Base-by-base conservation (phyloP, 2,329 filamentous ascomycete species). In the Calonectria henricotiae region DNA sequence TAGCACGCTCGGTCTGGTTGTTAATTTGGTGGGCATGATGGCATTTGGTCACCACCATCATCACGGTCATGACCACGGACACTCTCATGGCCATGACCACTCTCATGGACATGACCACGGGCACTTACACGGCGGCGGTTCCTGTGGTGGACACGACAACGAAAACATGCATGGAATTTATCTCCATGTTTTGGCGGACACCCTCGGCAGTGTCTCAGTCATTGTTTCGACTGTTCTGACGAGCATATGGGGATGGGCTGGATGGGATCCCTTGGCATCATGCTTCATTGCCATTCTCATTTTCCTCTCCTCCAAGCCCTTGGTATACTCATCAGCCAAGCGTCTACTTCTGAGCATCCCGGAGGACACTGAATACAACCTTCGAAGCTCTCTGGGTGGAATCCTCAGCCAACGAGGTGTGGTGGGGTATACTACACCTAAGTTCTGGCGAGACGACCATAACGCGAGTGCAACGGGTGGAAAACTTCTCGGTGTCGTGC, bases 91-190 rank as follows among this genome's bases (percentile, higher is more conserved):
- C 3, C 74, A 79, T 60, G 46, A 62, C 5, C 71, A 78, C 62
- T 71, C 69, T 2, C 85, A 88, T 73, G 78, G 79, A 3, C 85
- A 89, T 71, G 79, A 79, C 25, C 81, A 86, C 49, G 75, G 75
- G 1, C 85, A 88, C 69, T 77, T 80, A 11, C 82, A 85, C 72
- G 79, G 77, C 73, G 77, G 68, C 32, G 79, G 85, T 62, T 82
- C 85, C 68, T 80, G 75, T n/a, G 82, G 85, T 68, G 70, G 72
- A 71, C 82, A 86, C 78, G 93, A 94, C 71, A 98, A 98, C 81
- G 96, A 99, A 78, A 99, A 99, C 80, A 98, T 99, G 95, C 85
- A 96, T 76, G 96, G 96, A 13, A 98, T 99, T 74, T 99, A 97
- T 82, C 86, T 99, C 23, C 96, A 99, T 79, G 94, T 99, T 62